These are phyloP conservation scores for Mrakia gelida DNA, from an alignment of 768 basidiomycete genomes.

Conservation along the genomic window DNA sequence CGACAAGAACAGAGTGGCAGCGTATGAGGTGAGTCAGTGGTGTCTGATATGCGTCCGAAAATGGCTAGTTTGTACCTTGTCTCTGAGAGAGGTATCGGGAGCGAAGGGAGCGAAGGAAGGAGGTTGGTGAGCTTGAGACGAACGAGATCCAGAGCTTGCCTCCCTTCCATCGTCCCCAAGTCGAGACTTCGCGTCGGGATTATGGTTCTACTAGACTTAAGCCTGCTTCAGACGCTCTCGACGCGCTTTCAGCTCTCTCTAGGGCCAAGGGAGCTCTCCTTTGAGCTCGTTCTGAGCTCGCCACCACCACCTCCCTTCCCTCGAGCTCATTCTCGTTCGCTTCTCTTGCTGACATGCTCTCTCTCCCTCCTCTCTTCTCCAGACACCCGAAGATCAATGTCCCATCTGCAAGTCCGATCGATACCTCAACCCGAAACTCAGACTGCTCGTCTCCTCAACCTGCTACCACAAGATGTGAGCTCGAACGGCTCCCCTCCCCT, in stretches of 20 bases:
- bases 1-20: slow-evolving; percentile 23
- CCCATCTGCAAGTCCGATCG: slow-evolving; percentile 96
- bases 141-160: neutral
- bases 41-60: no score
- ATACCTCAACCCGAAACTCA: slow-evolving; percentile 88
- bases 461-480: slow-evolving; percentile 97
- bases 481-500: neutral
- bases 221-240: no score
- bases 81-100: neutral
- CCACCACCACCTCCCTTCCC: neutral
- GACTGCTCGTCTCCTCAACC: slow-evolving; percentile 78
- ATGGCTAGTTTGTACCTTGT: no score
- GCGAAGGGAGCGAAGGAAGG: neutral
- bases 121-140: slow-evolving; percentile 8
- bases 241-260: no score
- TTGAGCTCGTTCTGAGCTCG: no score
- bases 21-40: slow-evolving; percentile 23
- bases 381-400: slow-evolving; percentile 70
- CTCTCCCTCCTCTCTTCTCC: neutral
- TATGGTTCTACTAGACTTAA: no score
- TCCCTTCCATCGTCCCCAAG: neutral
- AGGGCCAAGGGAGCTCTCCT: no score
- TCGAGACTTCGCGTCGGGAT: no score
- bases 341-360: neutral
- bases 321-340: neutral